Conservation (phyloP, 2,329 filamentous ascomycete species). For the Exophiala sp. region DNA sequence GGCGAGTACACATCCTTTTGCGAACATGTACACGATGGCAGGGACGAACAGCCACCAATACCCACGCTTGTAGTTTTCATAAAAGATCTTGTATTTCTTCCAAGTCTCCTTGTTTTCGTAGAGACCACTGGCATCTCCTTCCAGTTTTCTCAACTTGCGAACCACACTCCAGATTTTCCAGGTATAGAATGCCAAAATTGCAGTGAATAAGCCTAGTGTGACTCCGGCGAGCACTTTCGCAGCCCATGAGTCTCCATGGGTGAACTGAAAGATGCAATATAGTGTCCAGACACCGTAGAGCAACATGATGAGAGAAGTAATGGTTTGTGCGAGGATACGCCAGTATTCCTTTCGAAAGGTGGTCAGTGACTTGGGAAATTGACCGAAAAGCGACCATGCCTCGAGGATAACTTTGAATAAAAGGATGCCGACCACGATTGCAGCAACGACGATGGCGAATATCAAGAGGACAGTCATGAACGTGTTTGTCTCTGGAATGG, state of each 20-base stretch:
- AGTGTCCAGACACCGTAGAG: constrained; percentile 93
- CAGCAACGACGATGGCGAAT: constrained; percentile 78
- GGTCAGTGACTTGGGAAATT: constrained; percentile 69
- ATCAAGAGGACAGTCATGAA: constrained; percentile 93
- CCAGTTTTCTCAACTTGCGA: constrained; percentile 62
- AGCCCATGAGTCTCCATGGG: constrained; percentile 86
- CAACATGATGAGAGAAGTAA: constrained; percentile 82
- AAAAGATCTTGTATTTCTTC: constrained; percentile 95
- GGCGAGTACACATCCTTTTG: constrained; percentile 79
- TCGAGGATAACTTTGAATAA: constrained; percentile 89
- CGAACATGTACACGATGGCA: constrained; percentile 81
- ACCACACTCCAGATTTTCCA: constrained; percentile 77
- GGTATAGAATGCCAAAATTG: constrained; percentile 71
- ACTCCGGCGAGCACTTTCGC: constrained; percentile 77
- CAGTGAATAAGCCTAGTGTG: constrained; percentile 75
- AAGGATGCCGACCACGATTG: constrained; percentile 77
- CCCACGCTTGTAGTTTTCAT: constrained; percentile 86
- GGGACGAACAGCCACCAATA: constrained; percentile 98
- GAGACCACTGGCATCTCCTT: constrained; percentile 66
- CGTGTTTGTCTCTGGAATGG: constrained; percentile 79
- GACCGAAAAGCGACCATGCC: constrained; percentile 81
- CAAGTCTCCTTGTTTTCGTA: constrained; percentile 87
- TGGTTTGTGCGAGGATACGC: constrained; percentile 80
- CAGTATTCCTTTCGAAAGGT: constrained; percentile 95
- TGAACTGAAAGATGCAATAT: constrained; percentile 95